Percentiles rank a stretch among this genome's conserved stretches.
These are phyloP conservation scores for Sarocladium oryzae DNA, from an alignment of 2,329 filamentous ascomycete genomes.

Conservation along the genomic window DNA sequence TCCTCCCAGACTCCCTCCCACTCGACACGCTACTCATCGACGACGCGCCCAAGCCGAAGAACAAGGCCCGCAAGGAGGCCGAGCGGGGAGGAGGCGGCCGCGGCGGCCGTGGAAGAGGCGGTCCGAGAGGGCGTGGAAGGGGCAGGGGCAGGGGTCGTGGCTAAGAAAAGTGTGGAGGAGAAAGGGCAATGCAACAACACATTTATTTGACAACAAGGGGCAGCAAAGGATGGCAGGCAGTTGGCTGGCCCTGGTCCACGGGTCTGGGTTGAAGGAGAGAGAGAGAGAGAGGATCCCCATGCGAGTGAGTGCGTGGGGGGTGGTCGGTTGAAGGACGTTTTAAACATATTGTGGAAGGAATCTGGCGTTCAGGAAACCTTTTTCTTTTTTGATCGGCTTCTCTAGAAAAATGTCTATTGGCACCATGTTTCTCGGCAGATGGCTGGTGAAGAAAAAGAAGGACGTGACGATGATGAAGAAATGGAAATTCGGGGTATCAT, in stretches of 20 bases:
- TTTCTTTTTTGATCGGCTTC: slow-evolving; percentile 20
- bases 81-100: slow-evolving; percentile 49
- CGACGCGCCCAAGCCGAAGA: slow-evolving; percentile 97
- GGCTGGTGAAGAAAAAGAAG: neutral
- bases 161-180: slow-evolving; percentile 10
- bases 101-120: slow-evolving; percentile 39
- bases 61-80: slow-evolving; percentile 94
- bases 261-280: slow-evolving; percentile 13
- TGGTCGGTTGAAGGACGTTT: too few relatives aligned
- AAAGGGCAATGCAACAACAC: too few relatives aligned
- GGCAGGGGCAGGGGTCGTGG: slow-evolving; percentile 46
- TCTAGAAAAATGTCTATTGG: slow-evolving; percentile 5
- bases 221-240: too few relatives aligned
- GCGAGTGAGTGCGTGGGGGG: too few relatives aligned
- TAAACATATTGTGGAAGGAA: slow-evolving; percentile 13
- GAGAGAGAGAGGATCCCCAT: neutral
- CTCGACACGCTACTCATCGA: slow-evolving; percentile 94
- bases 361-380: slow-evolving; percentile 30
- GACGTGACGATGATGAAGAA: neutral
- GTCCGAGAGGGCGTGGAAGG: slow-evolving; percentile 45
- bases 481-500: neutral
- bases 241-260: too few relatives aligned
- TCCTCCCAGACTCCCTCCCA: slow-evolving; percentile 90
- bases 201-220: too few relatives aligned
- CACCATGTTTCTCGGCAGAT: slow-evolving; percentile 1